Percentiles rank a stretch among this genome's conserved stretches.
phyloP scores from a whole-genome alignment of 768 basidiomycete species.

The Naganishia friedmannii region DNA sequence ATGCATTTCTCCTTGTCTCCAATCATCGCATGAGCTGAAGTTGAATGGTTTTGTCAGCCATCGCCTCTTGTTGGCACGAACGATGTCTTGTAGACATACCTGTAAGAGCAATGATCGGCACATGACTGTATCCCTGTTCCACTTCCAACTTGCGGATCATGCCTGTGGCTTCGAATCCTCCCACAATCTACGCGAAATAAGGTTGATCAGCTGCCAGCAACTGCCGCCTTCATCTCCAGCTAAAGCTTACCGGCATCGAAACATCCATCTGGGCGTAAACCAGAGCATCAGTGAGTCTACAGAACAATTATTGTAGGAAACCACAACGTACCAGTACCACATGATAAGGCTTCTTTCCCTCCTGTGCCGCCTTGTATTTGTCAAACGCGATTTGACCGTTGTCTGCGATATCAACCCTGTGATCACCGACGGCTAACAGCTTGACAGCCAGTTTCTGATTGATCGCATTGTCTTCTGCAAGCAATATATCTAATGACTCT shows the following conservation, averaged over 20 bases:
- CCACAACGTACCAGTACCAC: slow-evolving; percentile 73
- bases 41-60: background rate
- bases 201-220: background rate
- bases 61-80: too few species aligned
- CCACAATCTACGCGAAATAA: slow-evolving; percentile 83
- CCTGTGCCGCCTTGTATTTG: slow-evolving; percentile 55
- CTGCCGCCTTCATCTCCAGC: slow-evolving; percentile 11
- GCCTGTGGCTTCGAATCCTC: slow-evolving; percentile 95
- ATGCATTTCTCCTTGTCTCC: slow-evolving; percentile 52
- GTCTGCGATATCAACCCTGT: slow-evolving; percentile 93
- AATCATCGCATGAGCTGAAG: slow-evolving; percentile 33
- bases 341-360: slow-evolving; percentile 72
- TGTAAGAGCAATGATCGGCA: slow-evolving; percentile 92
- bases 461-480: slow-evolving; percentile 91
- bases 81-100: background rate
- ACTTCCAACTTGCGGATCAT: slow-evolving; percentile 81
- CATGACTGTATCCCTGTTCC: slow-evolving; percentile 65
- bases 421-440: slow-evolving; percentile 92
- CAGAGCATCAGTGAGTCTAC: background rate
- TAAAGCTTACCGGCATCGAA: slow-evolving; percentile 56
- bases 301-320: background rate
- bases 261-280: slow-evolving; percentile 75
- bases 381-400: slow-evolving; percentile 93
- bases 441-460: slow-evolving; percentile 80
- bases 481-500: slow-evolving; percentile 81